Conservation (phyloP, 2,329 filamentous ascomycete genomes). For the Scedosporium apiospermum region DNA sequence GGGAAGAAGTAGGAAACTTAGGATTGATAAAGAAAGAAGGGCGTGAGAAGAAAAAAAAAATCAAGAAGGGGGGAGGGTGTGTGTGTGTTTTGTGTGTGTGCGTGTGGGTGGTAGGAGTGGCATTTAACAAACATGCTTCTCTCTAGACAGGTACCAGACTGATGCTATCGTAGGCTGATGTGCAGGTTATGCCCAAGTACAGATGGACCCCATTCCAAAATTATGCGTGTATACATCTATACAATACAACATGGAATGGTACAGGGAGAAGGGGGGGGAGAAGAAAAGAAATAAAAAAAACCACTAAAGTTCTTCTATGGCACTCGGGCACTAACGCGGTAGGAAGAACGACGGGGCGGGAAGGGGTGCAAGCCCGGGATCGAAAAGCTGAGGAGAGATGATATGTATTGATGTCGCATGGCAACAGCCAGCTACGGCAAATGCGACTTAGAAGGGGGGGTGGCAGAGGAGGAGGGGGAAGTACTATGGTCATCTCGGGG, state of each 20-base stretch:
- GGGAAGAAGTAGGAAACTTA: neutral
- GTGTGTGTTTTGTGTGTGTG: neutral
- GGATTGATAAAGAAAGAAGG: neutral
- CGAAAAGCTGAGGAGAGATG: neutral
- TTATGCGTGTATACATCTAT: neutral
- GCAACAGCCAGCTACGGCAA: neutral
- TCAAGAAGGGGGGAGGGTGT: neutral
- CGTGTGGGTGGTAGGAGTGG: neutral
- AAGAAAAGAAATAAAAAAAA: no score
- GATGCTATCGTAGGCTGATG: neutral
- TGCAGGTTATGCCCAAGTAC: neutral
- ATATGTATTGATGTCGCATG: neutral
- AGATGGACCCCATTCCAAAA: neutral
- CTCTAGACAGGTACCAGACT: neutral
- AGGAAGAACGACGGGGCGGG: neutral
- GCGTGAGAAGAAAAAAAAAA: neutral
- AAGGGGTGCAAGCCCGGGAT: neutral
- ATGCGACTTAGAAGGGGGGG: neutral
- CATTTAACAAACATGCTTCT: neutral
- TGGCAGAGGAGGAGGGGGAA: neutral
- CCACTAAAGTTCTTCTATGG: neutral
- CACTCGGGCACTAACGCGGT: neutral
- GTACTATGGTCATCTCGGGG: no score
- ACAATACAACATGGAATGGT: neutral
- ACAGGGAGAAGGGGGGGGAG: neutral